Evolutionary conservation across 805 yeast species (phyloP), one percentile per base, ranked within the genome.

Genomic region (Priceomyces castillae): DNA sequence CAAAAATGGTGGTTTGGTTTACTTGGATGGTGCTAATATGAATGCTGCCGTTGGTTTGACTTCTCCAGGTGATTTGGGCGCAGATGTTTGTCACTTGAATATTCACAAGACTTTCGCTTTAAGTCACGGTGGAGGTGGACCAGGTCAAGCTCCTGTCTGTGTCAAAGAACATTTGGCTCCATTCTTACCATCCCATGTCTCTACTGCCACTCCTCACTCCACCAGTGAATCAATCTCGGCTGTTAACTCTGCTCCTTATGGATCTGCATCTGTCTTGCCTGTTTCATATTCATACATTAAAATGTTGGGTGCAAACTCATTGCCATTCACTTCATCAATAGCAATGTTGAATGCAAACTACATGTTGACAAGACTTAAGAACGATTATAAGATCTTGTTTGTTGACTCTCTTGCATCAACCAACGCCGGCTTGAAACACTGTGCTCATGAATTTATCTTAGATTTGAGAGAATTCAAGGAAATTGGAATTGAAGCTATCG

Each of bases 121-220:
- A 59, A 95, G 97, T 43, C 99, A 94, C 59, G 99, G 99, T 59
- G 99, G 99, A 61, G 99, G 99, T 62, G 99, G 99, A 34, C 99
- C 99, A 34, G 99, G 98, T 61, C 95, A 90, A 57, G 99, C 97
- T 15, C 98, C 98, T 40, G 94, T 94, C 50, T 89, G 98, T 76
- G 98, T 92, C 44, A 84, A 82, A 53, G 69, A 76, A 39, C 96
- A 89, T 64, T 73, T 94, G 56, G 77, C 76, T 35, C 87, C 88
- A 42, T 90, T 80, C 67, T 76, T 94, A 56, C 99, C 99, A 37
- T 71, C 74, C 11, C 97, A 94, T 66, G 76, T 78, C 17, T 71
- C 86, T 33, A 73, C 79, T 12, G 54, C 65, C 19, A 77, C 82
- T 56, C 80, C 84, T 2, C 72, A 63, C 48, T 60, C 71, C 20